Conservation (phyloP, 192 early-diverging fungal genomes). For the Podila clonocystis region DNA sequence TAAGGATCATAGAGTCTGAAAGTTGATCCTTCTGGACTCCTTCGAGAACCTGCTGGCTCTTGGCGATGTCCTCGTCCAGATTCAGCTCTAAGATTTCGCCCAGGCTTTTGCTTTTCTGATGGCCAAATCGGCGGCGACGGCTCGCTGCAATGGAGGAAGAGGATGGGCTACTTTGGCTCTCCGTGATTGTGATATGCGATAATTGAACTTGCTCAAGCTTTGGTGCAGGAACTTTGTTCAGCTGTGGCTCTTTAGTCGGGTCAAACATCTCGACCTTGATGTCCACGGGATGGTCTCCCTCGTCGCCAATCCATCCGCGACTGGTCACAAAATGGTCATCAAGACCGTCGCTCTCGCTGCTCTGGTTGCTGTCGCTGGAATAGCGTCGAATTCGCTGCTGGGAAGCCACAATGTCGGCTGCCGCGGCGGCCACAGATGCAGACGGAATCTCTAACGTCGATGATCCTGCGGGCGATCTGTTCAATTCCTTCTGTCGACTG, state of each 20-base stretch:
- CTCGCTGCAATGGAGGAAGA: neutral
- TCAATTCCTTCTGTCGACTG: neutral
- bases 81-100: slow-evolving; percentile 24
- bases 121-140: slow-evolving; percentile 12
- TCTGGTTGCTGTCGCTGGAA: slow-evolving; percentile 6
- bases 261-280: too few species aligned
- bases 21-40: slow-evolving; percentile 6
- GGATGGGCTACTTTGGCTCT: neutral
- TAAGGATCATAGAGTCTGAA: slow-evolving; percentile 38
- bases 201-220: too few species aligned
- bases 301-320: slow-evolving; percentile 8
- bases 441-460: neutral
- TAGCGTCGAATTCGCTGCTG: neutral
- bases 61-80: slow-evolving; percentile 19
- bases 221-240: too few species aligned
- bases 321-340: slow-evolving; percentile 41
- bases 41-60: slow-evolving; percentile 11
- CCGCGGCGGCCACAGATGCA: neutral
- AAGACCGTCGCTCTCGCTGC: slow-evolving; percentile 1
- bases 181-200: too few species aligned
- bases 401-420: neutral
- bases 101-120: slow-evolving; percentile 37
- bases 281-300: neutral
- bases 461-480: neutral
- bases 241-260: too few species aligned